Evolutionary conservation across 2,329 filamentous ascomycete species (phyloP).

Genomic region (Aureobasidium vineae): DNA sequence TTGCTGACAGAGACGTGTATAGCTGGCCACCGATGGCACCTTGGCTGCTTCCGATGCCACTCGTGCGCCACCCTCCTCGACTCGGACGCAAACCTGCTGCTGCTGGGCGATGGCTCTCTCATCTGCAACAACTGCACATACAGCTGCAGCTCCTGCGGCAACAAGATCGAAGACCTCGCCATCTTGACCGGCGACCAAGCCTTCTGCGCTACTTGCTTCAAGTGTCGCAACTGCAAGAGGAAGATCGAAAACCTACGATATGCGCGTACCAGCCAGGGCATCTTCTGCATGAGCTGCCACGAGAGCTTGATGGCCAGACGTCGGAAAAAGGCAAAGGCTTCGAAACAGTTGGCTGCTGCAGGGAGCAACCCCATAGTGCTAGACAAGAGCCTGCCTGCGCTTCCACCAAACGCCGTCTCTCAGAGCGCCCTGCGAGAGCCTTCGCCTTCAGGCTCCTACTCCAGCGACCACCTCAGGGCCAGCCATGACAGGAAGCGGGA

Average conservation of each 20-base stretch:
- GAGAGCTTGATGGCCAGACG: constrained; percentile 93
- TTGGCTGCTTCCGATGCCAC: constrained; percentile 98
- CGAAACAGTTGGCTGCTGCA: constrained; percentile 35
- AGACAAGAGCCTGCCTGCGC: constrained; percentile 89
- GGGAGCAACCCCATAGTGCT: constrained; percentile 59
- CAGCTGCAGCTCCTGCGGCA: constrained; percentile 92
- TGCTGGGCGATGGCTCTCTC: constrained; percentile 94
- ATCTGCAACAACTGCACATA: constrained; percentile 99
- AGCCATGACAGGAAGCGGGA: constrained; percentile 33
- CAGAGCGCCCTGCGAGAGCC: constrained; percentile 62
- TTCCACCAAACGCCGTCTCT: constrained; percentile 72
- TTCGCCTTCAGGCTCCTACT: constrained; percentile 60
- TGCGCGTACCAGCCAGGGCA: constrained; percentile 94
- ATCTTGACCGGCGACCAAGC: constrained; percentile 98
- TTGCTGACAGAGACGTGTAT: constrained; percentile 38
- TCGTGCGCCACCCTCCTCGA: constrained; percentile 94
- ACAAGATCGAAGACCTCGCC: constrained; percentile 97
- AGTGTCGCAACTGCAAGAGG: constrained; percentile 95
- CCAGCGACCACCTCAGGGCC: constrained; percentile 53
- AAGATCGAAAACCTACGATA: constrained; percentile 99
- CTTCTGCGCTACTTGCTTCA: constrained; percentile 95
- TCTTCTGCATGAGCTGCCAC: constrained; percentile 99
- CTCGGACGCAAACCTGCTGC: constrained; percentile 94
- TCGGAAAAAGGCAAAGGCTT: constrained; percentile 74
- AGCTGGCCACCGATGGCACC: constrained; percentile 98